A percentile compares a stretch with the other conserved stretches of the same genome.
These are phyloP conservation scores for Candida loeiensis DNA, from an alignment of 805 yeast genomes.

Conservation along the genomic window DNA sequence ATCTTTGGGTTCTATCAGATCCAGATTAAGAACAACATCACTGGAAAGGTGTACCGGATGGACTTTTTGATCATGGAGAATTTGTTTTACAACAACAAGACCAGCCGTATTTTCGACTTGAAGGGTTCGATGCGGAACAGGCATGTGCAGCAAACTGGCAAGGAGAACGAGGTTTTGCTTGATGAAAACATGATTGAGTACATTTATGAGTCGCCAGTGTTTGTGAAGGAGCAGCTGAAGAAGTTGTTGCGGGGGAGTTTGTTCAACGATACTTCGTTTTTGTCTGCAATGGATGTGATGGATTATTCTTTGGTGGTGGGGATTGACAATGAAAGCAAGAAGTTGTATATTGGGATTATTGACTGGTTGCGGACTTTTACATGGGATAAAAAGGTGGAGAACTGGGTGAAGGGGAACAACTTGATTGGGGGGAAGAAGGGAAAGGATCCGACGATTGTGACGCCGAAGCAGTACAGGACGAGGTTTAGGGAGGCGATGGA, in stretches of 20 bases:
- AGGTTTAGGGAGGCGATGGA: slow-evolving; percentile 98
- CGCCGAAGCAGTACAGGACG: slow-evolving; percentile 92
- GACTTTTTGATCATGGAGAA: slow-evolving; percentile 96
- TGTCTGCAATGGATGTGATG: slow-evolving; percentile 98
- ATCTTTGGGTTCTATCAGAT: slow-evolving; percentile 95
- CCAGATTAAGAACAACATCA: slow-evolving; percentile 73
- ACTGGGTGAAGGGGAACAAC: slow-evolving; percentile 93
- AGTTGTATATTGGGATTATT: slow-evolving; percentile 88
- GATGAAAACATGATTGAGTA: slow-evolving; percentile 99
- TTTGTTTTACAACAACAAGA: slow-evolving; percentile 76
- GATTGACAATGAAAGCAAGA: slow-evolving; percentile 62
- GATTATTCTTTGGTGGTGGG: slow-evolving; percentile 96
- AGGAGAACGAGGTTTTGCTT: slow-evolving; percentile 85
- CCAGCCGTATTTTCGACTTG: slow-evolving; percentile 85
- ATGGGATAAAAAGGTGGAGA: slow-evolving; percentile 97
- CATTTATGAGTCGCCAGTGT: slow-evolving; percentile 92
- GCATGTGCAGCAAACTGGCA: slow-evolving; percentile 94
- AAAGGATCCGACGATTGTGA: slow-evolving; percentile 93
- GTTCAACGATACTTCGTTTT: slow-evolving; percentile 91
- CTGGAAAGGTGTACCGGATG: slow-evolving; percentile 76
- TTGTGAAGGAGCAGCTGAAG: slow-evolving; percentile 89
- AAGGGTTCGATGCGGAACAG: slow-evolving; percentile 98
- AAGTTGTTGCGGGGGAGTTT: slow-evolving; percentile 79
- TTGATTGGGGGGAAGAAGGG: slow-evolving; percentile 82
- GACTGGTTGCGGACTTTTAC: slow-evolving; percentile 94